Evolutionary conservation across 1,284 basidiomycete genomes (phyloP), one percentile per base, ranked within the genome.

Genomic region (Gastroboletus turbinatus): DNA sequence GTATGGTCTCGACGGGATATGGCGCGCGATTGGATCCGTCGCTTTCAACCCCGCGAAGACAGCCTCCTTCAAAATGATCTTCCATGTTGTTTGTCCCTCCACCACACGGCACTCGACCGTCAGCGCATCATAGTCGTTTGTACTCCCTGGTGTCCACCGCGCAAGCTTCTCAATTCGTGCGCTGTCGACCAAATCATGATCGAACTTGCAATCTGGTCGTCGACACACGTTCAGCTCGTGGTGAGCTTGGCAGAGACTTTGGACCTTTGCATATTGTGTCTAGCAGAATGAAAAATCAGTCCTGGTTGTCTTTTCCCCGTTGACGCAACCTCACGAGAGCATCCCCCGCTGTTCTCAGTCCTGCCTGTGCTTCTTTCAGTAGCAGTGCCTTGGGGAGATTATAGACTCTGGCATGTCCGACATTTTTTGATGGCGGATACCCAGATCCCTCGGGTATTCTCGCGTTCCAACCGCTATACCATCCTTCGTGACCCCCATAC

Each of bases 181-280:
- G 33, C 50, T 53, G 45, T 62, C 60, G 7, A 62, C 48, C 44
- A 65, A 40, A 19, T 60, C 52, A 33, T 63, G 63, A 13, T 65
- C 63, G 32, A 65, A 60, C 23, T 56, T 63, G 51, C 60, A 62
- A 27, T 59, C 39, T 6, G 17, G 40, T 35, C 56, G 42, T 7
- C 2, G 39, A 39, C 61, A 62, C 13, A 25, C 60, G 6, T 53
- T 50, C 23, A 10, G 56, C 6, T 50, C 47, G 53, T 61, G 36
- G 38, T 55, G 56, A 19, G 52, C 56, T 38, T 19, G 53, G 47
- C 61, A 64, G 25, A 62, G 56, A 30, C 61, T 61, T 30, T 61
- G 60, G 9, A 42, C 17, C 21, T 53, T 61, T 9, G 33, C 35
- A 17, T 55, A 59, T n/a, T n/a, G 25, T 11, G 52, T 46, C 62